Percentiles rank a stretch among this genome's conserved stretches.
Evolutionary conservation across 805 yeast genomes (phyloP).

Genomic region (Metschnikowia dekortorum): DNA sequence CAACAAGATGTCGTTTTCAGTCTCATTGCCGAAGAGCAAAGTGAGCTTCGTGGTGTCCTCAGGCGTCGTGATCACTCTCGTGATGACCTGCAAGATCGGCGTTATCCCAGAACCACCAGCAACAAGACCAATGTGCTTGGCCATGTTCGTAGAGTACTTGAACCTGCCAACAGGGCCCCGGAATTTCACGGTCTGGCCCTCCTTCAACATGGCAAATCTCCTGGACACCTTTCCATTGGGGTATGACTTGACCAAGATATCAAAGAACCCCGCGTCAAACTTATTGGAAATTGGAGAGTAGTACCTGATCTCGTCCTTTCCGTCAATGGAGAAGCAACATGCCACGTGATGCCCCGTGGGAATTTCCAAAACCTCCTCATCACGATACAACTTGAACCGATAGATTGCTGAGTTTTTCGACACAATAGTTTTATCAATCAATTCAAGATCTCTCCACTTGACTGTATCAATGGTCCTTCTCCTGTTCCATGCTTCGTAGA

Average conservation of each 20-base stretch:
- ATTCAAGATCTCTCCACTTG: slow-evolving; percentile 62
- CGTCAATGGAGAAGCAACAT: slow-evolving; percentile 47
- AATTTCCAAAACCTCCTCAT: slow-evolving; percentile 56
- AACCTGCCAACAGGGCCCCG: slow-evolving; percentile 80
- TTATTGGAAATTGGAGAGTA: slow-evolving; percentile 75
- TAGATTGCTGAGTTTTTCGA: slow-evolving; percentile 70
- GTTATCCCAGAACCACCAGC: slow-evolving; percentile 92
- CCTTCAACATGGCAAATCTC: slow-evolving; percentile 56
- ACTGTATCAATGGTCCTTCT: slow-evolving; percentile 45
- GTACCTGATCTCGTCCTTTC: slow-evolving; percentile 55
- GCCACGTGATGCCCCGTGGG: slow-evolving; percentile 78
- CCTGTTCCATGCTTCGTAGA: slow-evolving; percentile 38
- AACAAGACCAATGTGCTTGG: slow-evolving; percentile 59
- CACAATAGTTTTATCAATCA: slow-evolving; percentile 69
- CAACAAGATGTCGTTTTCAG: slow-evolving; percentile 70
- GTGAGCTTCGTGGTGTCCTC: slow-evolving; percentile 59
- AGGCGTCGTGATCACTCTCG: slow-evolving; percentile 64
- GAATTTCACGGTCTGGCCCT: slow-evolving; percentile 65
- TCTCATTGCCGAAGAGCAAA: slow-evolving; percentile 67
- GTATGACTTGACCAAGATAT: slow-evolving; percentile 72
- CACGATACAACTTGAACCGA: slow-evolving; percentile 60
- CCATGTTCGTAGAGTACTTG: slow-evolving; percentile 53
- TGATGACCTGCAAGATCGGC: slow-evolving; percentile 78
- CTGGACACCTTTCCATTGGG: slow-evolving; percentile 66
- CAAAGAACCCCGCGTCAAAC: slow-evolving; percentile 69